Evolutionary conservation across 2,329 filamentous ascomycete species (phyloP), one percentile per base, ranked within the genome.

Genomic region (Aspergillus sojae): DNA sequence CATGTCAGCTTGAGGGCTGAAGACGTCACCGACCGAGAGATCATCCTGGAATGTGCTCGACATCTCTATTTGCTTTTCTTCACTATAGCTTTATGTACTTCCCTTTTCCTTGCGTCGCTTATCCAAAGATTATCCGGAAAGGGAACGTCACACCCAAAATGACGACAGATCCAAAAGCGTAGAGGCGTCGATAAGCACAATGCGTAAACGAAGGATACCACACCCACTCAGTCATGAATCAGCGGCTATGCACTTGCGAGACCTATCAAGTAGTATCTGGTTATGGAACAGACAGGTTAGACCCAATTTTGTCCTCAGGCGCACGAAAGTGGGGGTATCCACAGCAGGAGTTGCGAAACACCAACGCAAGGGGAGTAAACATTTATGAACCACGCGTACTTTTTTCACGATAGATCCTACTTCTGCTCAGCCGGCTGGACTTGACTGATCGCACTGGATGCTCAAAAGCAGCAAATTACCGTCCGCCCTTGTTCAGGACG

Each of bases 401-500:
- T 55, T 55, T 30, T 55, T 16, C 16, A 11, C 21, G 57, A 52
- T 52, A 39, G 30, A 34, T 39, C 26, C 34, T 19, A 36, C 52
- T 26, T 55, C 32, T 21, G 52, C 32, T 23, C 12, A 12, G 52
- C 52, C 30, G 19, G 30, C 41, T 57, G 59, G 23, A 41, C 23
- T 41, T 34, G 34, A 54, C 55, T 39, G n/a, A 19, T 48, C 34
- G n/a, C 46, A 39, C 56, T 55, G 61, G 52, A 56, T 46, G 21
- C 56, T 59, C 56, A 66, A 60, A 64, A 54, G 62, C 53, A 71
- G 71, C 65, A 71, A 76, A 74, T 82, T 82, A 82, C 79, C 80
- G 81, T 83, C 81, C 81, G 81, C 78, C 80, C 80, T 80, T 77
- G 65, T 78, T 82, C 79, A 83, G 80, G 81, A 82, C 81, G 81